phyloP scores from a whole-genome alignment of 1,284 basidiomycete species.

The Xanthoconium separans region DNA sequence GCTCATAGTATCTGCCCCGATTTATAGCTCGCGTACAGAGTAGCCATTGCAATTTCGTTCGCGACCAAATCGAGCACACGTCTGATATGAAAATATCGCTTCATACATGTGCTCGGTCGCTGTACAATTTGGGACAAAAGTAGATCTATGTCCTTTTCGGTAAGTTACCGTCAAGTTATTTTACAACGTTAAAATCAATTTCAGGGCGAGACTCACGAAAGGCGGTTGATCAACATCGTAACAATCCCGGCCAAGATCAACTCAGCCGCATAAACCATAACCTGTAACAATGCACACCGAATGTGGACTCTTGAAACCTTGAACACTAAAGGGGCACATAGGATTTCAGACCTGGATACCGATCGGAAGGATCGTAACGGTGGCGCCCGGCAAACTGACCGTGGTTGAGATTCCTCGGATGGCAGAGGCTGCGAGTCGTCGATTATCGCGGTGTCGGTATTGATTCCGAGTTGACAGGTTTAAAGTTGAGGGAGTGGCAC shows the following conservation, averaged over 20 bases:
- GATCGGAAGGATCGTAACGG: constrained; percentile 23
- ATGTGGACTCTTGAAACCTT: constrained; percentile 23
- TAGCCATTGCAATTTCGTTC: constrained; percentile 25
- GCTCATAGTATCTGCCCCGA: constrained; percentile 22
- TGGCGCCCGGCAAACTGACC: constrained; percentile 23
- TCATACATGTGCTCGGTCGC: constrained; percentile 34
- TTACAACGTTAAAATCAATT: constrained; percentile 14
- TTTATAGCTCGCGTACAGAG: constrained; percentile 33
- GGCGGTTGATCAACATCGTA: constrained; percentile 20
- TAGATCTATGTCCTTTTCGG: constrained; percentile 31
- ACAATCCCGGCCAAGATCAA: constrained; percentile 20
- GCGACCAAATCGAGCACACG: constrained; percentile 34
- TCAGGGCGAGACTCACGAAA: constrained; percentile 16
- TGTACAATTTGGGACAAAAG: constrained; percentile 27
- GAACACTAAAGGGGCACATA: constrained; percentile 10
- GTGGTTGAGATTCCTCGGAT: constrained; percentile 16
- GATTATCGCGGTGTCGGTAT: constrained; percentile 25
- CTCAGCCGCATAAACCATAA: constrained; percentile 8
- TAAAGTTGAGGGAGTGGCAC: constrained; percentile 20
- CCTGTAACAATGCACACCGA: constrained; percentile 17
- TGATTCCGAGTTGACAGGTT: constrained; percentile 25
- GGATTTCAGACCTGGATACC: constrained; percentile 23
- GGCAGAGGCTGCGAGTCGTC: constrained; percentile 10
- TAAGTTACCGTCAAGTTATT: constrained; percentile 19
- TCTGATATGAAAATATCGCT: constrained; percentile 35